Conservation (phyloP, 2,329 filamentous ascomycete genomes). For the Aureobasidium mangrovei region DNA sequence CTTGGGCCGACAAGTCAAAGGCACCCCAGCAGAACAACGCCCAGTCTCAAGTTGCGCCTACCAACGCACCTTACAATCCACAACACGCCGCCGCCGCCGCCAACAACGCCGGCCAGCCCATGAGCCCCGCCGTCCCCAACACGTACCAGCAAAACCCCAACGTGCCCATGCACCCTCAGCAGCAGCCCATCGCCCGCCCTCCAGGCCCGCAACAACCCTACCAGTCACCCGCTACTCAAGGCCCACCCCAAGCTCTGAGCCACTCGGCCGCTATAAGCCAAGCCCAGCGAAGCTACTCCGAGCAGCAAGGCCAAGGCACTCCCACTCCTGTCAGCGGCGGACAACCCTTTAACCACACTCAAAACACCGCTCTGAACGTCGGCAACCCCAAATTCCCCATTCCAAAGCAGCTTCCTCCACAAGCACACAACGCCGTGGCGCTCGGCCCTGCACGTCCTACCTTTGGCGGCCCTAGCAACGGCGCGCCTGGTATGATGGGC, state of each 20-base stretch:
- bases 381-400: slow-evolving; percentile 65
- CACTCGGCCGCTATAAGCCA: slow-evolving; percentile 19
- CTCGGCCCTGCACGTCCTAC: slow-evolving; percentile 73
- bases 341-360: slow-evolving; percentile 14
- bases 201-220: slow-evolving; percentile 18
- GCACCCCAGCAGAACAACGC: slow-evolving; percentile 9
- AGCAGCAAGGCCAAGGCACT: slow-evolving; percentile 17
- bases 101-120: slow-evolving; percentile 10
- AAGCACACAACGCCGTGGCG: slow-evolving; percentile 60
- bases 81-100: slow-evolving; percentile 1
- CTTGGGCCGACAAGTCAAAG: slow-evolving; percentile 11
- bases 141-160: slow-evolving; percentile 24
- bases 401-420: slow-evolving; percentile 63
- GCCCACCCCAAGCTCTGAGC: slow-evolving; percentile 19
- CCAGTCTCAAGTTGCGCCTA: slow-evolving; percentile 9
- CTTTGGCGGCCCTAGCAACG: slow-evolving; percentile 58
- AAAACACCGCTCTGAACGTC: slow-evolving; percentile 23
- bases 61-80: slow-evolving; percentile 1
- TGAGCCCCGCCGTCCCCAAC: slow-evolving; percentile 11
- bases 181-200: slow-evolving; percentile 14
- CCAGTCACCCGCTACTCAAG: slow-evolving; percentile 22
- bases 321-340: slow-evolving; percentile 17
- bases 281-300: slow-evolving; percentile 15
- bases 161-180: slow-evolving; percentile 8
- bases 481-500: slow-evolving; percentile 71